Evolutionary conservation across 768 basidiomycete species (phyloP).

Genomic region (Hygrophoropsis aurantiaca): DNA sequence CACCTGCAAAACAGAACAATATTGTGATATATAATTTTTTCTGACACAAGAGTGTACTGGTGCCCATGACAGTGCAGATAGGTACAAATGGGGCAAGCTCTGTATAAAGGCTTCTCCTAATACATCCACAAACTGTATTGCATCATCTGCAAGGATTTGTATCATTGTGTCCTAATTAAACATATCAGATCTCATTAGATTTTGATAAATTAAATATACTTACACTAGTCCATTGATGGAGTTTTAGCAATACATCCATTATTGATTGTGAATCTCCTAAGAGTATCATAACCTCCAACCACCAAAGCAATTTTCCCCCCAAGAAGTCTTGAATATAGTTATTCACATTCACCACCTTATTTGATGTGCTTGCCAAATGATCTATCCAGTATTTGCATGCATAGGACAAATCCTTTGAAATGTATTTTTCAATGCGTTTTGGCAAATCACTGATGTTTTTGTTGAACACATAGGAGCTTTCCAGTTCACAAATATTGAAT

Average conservation of each 20-base stretch:
- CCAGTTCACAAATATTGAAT: constrained; percentile 11
- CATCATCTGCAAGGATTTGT: neutral
- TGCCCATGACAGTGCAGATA: constrained; percentile 29
- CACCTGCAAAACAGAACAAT: neutral
- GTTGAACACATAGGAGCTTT: constrained; percentile 4
- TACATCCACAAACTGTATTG: neutral
- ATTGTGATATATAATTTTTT: neutral
- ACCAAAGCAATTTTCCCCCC: constrained; percentile 23
- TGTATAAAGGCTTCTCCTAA: neutral
- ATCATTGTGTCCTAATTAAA: too few species aligned
- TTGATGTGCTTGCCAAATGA: constrained; percentile 18
- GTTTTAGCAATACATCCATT: neutral
- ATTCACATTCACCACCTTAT: constrained; percentile 1
- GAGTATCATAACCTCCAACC: constrained; percentile 34
- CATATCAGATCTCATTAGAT: too few species aligned
- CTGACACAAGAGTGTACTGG: constrained; percentile 12
- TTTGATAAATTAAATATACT: neutral
- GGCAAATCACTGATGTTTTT: constrained; percentile 1
- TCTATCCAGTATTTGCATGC: constrained; percentile 30
- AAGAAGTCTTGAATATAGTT: constrained; percentile 21
- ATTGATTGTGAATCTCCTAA: constrained; percentile 12
- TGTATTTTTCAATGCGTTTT: constrained; percentile 12
- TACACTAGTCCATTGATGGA: neutral
- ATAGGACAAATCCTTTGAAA: constrained; percentile 27
- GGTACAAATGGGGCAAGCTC: constrained; percentile 27